Evolutionary conservation across 148 eudicot species (phyloP).

Genomic region (Chenopodium formosanum): DNA sequence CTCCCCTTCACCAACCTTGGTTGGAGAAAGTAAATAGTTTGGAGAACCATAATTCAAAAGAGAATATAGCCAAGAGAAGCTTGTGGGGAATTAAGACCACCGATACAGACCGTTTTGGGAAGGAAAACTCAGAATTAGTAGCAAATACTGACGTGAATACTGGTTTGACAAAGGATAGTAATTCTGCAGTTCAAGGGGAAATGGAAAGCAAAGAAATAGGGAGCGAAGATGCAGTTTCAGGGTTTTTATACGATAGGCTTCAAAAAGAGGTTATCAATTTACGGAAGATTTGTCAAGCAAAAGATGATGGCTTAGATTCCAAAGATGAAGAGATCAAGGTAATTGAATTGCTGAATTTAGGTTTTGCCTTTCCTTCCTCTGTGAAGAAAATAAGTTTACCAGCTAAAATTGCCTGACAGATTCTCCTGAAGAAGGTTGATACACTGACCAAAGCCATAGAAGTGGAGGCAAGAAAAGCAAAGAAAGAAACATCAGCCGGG

Average conservation of each 20-base stretch:
- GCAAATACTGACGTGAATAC: slow-evolving; percentile 32
- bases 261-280: slow-evolving; percentile 78
- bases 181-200: slow-evolving; percentile 19
- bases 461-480: slow-evolving; percentile 64
- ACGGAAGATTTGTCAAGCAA: slow-evolving; percentile 64
- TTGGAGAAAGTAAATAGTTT: slow-evolving; percentile 32
- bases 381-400: neutral
- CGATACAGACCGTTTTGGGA: slow-evolving; percentile 39
- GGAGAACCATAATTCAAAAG: slow-evolving; percentile 35
- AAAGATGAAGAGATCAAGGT: slow-evolving; percentile 91
- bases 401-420: slow-evolving; percentile 36
- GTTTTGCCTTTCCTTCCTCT: neutral
- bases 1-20: slow-evolving; percentile 35
- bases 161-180: slow-evolving; percentile 18
- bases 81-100: slow-evolving; percentile 54
- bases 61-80: slow-evolving; percentile 40
- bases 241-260: slow-evolving; percentile 77
- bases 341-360: slow-evolving; percentile 18
- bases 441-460: slow-evolving; percentile 66
- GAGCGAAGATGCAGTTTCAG: slow-evolving; percentile 74
- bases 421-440: slow-evolving; percentile 71
- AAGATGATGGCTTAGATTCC: slow-evolving; percentile 45
- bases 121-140: slow-evolving; percentile 51
- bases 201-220: slow-evolving; percentile 21
- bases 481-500: slow-evolving; percentile 50